These are phyloP conservation scores for Russula dissimulans DNA, from an alignment of 768 basidiomycete species.

Conservation along the genomic window DNA sequence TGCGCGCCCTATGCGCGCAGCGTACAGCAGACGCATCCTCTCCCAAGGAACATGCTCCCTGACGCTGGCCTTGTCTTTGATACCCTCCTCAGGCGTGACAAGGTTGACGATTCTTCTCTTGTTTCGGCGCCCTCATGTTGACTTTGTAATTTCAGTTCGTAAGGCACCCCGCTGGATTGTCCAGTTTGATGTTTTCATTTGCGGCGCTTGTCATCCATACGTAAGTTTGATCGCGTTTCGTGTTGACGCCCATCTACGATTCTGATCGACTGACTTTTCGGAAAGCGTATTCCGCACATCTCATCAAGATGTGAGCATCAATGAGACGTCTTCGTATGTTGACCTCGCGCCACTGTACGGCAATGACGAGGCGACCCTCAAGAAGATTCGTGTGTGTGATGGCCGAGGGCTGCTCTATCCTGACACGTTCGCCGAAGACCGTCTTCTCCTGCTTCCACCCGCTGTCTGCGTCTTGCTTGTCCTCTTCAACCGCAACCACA, in stretches of 20 bases:
- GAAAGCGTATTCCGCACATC: constrained; percentile 76
- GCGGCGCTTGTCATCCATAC: constrained; percentile 77
- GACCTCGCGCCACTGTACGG: constrained; percentile 83
- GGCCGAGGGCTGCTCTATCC: constrained; percentile 61
- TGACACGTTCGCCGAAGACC: constrained; percentile 72
- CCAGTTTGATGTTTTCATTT: constrained; percentile 72
- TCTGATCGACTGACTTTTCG: neutral
- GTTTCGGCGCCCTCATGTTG: neutral
- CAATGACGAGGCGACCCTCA: constrained; percentile 49
- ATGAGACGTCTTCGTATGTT: constrained; percentile 81
- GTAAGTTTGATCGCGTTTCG: constrained; percentile 27
- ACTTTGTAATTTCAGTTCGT: constrained; percentile 40
- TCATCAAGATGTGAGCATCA: constrained; percentile 54
- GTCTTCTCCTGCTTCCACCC: constrained; percentile 72
- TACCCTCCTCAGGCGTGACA: constrained; percentile 62
- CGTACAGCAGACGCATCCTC: constrained; percentile 58
- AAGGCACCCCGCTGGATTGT: constrained; percentile 70
- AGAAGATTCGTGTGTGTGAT: constrained; percentile 45
- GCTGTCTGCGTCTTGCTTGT: constrained; percentile 65
- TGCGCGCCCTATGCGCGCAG: constrained; percentile 75
- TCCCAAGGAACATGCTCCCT: constrained; percentile 61
- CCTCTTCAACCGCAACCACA: constrained; percentile 88
- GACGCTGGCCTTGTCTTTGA: constrained; percentile 79
- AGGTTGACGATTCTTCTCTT: constrained; percentile 31
- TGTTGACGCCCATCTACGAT: neutral